phyloP scores from a whole-genome alignment of 495 filamentous ascomycete genomes.

The Hapsidospora chrysogenum region DNA sequence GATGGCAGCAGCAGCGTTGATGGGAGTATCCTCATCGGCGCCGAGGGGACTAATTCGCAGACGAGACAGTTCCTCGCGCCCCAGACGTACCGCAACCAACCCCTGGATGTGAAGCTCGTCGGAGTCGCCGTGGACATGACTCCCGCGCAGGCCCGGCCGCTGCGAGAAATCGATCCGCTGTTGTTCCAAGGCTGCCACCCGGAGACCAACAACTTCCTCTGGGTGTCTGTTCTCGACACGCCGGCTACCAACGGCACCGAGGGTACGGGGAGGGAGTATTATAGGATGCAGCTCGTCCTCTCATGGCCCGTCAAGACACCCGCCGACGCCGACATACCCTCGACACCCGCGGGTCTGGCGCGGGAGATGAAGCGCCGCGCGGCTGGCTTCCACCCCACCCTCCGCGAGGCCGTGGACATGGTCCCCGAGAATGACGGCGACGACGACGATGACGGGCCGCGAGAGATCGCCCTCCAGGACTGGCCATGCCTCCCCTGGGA shows the following conservation, averaged over 20 bases:
- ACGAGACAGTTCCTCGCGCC: slow-evolving; percentile 16
- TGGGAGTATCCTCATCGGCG: slow-evolving; percentile 36
- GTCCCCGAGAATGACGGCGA: not conserved
- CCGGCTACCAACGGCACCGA: slow-evolving; percentile 24
- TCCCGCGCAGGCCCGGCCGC: slow-evolving; percentile 18
- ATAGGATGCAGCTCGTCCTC: slow-evolving; percentile 7
- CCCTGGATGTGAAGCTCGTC: slow-evolving; percentile 30
- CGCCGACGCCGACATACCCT: not conserved
- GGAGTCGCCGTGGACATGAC: slow-evolving; percentile 27
- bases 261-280: slow-evolving; percentile 11
- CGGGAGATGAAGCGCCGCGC: slow-evolving; percentile 1
- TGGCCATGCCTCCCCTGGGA: slow-evolving; percentile 22
- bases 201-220: slow-evolving; percentile 34
- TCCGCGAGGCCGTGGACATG: not conserved
- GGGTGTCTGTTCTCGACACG: slow-evolving; percentile 30
- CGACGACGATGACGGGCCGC: no score
- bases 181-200: slow-evolving; percentile 45
- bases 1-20: slow-evolving; percentile 29
- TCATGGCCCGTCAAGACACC: slow-evolving; percentile 11
- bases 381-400: not conserved
- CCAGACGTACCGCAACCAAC: slow-evolving; percentile 16
- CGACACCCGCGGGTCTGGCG: not conserved
- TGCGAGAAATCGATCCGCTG: slow-evolving; percentile 34
- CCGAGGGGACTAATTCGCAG: slow-evolving; percentile 35
- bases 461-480: slow-evolving; percentile 1